These are phyloP conservation scores for Lagenaria siceraria DNA, from an alignment of 306 rosid species.

Conservation along the genomic window DNA sequence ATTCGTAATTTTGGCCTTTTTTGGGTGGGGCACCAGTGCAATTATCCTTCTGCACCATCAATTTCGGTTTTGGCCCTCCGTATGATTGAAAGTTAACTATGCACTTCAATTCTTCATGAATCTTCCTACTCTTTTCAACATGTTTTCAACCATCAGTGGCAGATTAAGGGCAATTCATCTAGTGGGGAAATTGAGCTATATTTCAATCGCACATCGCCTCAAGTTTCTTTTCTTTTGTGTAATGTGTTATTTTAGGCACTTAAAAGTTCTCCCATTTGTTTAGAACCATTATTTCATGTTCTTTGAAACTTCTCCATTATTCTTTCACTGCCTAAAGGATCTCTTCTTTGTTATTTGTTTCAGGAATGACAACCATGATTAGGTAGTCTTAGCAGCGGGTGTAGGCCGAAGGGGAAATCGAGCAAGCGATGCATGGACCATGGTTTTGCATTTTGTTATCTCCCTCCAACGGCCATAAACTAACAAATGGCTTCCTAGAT, in stretches of 20 bases:
- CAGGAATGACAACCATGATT: constrained; percentile 7
- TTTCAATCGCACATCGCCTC: neutral
- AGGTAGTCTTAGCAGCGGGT: neutral
- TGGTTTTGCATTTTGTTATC: neutral
- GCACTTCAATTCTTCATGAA: neutral
- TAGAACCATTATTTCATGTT: neutral
- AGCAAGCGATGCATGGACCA: neutral
- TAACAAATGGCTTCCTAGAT: neutral
- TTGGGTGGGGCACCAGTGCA: neutral
- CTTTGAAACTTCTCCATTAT: neutral
- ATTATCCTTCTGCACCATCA: neutral
- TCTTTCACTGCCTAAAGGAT: neutral
- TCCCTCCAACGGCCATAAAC: neutral
- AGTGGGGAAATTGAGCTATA: neutral
- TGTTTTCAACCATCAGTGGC: neutral
- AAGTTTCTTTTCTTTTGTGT: neutral
- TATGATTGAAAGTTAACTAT: neutral
- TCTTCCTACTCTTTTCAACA: neutral
- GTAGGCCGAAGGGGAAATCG: neutral
- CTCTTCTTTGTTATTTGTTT: neutral
- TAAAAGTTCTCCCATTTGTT: neutral
- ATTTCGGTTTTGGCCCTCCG: neutral
- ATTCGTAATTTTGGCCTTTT: neutral
- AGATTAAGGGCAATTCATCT: neutral
- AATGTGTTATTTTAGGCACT: neutral